A percentile compares a stretch with the other conserved stretches of the same genome.
These are phyloP conservation scores for Begonia fuchsioides DNA, from an alignment of 306 rosid species.

Conservation along the genomic window DNA sequence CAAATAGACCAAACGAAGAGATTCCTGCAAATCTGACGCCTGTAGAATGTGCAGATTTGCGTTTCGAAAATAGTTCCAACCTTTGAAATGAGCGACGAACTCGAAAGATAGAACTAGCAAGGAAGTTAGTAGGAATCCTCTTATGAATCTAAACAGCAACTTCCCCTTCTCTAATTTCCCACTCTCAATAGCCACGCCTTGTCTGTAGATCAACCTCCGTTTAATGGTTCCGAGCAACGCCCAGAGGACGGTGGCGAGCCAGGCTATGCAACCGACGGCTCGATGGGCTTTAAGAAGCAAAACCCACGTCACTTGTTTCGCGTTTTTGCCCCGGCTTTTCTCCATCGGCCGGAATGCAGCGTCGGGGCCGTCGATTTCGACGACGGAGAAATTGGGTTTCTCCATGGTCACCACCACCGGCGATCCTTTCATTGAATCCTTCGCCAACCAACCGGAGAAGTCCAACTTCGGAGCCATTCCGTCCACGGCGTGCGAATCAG, in stretches of 20 bases:
- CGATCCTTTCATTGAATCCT: slow-evolving; percentile 43
- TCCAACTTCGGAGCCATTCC: slow-evolving; percentile 72
- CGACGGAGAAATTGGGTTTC: slow-evolving; percentile 70
- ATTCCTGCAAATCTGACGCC: slow-evolving; percentile 51
- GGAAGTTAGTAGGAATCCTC: slow-evolving; percentile 45
- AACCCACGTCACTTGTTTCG: slow-evolving; percentile 84
- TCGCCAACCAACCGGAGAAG: slow-evolving; percentile 54
- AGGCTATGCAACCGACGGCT: slow-evolving; percentile 57
- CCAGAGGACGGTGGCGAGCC: slow-evolving; percentile 57
- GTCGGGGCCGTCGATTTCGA: slow-evolving; percentile 70
- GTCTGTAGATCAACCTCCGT: slow-evolving; percentile 54
- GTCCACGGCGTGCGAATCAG: slow-evolving; percentile 4
- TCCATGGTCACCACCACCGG: slow-evolving; percentile 91
- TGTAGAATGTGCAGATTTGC: slow-evolving; percentile 58
- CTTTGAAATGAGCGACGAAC: slow-evolving; percentile 57
- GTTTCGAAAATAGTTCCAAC: slow-evolving; percentile 65
- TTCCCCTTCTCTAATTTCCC: slow-evolving; percentile 49
- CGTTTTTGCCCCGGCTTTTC: slow-evolving; percentile 68
- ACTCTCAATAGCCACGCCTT: slow-evolving; percentile 37
- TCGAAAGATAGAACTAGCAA: slow-evolving; percentile 63
- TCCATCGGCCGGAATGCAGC: slow-evolving; percentile 75
- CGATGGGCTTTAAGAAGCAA: slow-evolving; percentile 78
- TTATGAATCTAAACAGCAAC: slow-evolving; percentile 48
- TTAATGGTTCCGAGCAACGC: slow-evolving; percentile 53
- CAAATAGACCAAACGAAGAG: slow-evolving; percentile 53